These are phyloP conservation scores for Apiotrichum porosum DNA, from an alignment of 1,284 basidiomycete genomes.

Conservation along the genomic window DNA sequence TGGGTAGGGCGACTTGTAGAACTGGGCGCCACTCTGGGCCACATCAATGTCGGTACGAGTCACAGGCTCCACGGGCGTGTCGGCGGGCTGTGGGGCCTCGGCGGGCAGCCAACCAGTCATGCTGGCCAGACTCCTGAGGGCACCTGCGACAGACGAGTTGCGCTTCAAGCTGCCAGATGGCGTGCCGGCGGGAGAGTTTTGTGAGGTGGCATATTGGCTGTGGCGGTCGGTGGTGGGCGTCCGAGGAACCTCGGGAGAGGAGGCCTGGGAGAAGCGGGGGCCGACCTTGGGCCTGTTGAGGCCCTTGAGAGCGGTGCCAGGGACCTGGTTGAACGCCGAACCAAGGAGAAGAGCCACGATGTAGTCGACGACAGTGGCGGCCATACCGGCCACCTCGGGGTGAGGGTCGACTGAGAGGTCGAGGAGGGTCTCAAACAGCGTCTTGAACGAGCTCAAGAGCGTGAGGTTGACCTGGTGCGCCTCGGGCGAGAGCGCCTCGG, in stretches of 20 bases:
- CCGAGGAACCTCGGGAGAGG: not conserved
- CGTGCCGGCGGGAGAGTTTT: not conserved
- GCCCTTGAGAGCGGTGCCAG: conserved; percentile 58
- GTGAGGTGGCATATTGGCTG: not conserved
- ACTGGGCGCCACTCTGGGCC: conserved; percentile 16
- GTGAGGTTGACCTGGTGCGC: conserved; percentile 73
- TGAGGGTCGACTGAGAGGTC: conserved; percentile 92
- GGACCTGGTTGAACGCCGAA: conserved; percentile 73
- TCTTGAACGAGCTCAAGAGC: conserved; percentile 82
- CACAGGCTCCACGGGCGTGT: conserved; percentile 7
- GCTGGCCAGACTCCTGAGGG: conserved; percentile 67
- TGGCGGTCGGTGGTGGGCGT: not conserved
- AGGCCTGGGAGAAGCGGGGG: conserved; percentile 5
- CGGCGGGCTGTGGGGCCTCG: conserved; percentile 20
- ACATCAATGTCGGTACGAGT: conserved; percentile 13
- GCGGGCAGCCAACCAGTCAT: conserved; percentile 38
- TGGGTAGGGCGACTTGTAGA: conserved; percentile 42
- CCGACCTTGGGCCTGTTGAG: conserved; percentile 29
- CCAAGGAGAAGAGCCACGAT: conserved; percentile 83
- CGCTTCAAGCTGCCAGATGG: conserved; percentile 58
- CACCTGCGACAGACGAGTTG: conserved; percentile 77
- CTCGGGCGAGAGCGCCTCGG: conserved; percentile 53
- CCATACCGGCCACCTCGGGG: conserved; percentile 83
- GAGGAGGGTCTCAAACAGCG: conserved; percentile 81
- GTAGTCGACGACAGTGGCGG: conserved; percentile 88